Evolutionary conservation across 257 asterid species (phyloP), one percentile per base, ranked within the genome.

Genomic region (Solanum sejunctum): DNA sequence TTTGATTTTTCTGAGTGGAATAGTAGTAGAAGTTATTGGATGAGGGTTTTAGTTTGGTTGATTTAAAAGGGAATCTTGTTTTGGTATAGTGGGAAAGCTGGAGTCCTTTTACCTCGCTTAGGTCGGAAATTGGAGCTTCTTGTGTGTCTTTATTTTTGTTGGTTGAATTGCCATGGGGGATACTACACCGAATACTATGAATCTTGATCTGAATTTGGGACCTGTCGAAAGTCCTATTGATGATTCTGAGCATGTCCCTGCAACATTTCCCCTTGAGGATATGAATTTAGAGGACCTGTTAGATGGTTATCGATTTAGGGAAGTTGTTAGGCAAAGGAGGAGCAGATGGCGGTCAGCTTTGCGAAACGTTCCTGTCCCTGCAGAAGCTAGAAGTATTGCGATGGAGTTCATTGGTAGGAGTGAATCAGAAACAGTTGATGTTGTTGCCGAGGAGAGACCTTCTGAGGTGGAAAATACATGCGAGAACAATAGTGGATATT

Each of bases 131-230:
- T 86, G 45, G 72, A 89, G 85, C 51, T 5, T 81, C 18, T 21
- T 69, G 45, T 17, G 54, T 80, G 64, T 73, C 5, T 70, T 55
- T 52, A 5, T n/a, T 32, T 55, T 88, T 16, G 21, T 54, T 72
- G 36, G 28, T 69, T 61, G 23, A 60, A 41, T 77, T 82, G 47
- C 56, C 63, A 94, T 93, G 98, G 97, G 86, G 16, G 98, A 93
- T 67, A 97, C 92, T 83, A 85, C 92, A 71, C 89, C 89, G 6
- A 89, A 88, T 85, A 81, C 93, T 0, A 92, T 93, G 97, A 95
- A 96, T 89, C 96, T 96, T 78, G 99, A 96, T 93, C 98, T 96
- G 86, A 96, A 95, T 86, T 88, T 97, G 91, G 99, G 98, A 47
- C 98, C 98, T 67, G 84, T 89, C 49, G 97, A 93, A 89, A 87